These are phyloP conservation scores for Coniochaeta sp. DNA, from an alignment of 2,329 filamentous ascomycete species.

Conservation along the genomic window DNA sequence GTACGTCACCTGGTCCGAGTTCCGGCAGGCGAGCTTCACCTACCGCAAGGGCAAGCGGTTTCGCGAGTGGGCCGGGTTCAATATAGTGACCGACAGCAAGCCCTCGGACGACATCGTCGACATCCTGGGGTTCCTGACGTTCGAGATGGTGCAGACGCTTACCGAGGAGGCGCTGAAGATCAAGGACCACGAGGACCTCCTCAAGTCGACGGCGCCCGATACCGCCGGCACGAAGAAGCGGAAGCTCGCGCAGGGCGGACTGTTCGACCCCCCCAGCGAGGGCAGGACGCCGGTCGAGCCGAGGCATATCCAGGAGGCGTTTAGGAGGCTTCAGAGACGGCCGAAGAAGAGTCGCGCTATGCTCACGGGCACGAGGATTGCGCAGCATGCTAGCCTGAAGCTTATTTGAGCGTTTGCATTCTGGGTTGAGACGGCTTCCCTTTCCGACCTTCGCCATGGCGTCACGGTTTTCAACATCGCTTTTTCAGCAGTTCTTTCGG, in stretches of 20 bases:
- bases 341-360: slow-evolving; percentile 78
- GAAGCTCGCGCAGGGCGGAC: slow-evolving; percentile 56
- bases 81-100: slow-evolving; percentile 90
- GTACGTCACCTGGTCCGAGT: slow-evolving; percentile 98
- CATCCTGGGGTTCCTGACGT: slow-evolving; percentile 94
- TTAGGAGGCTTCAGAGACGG: slow-evolving; percentile 75
- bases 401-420: too few species aligned
- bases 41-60: slow-evolving; percentile 98
- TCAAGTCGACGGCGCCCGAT: slow-evolving; percentile 63
- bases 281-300: slow-evolving; percentile 84
- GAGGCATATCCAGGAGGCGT: slow-evolving; percentile 87
- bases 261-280: slow-evolving; percentile 87
- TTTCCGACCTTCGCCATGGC: background rate
- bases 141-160: slow-evolving; percentile 95
- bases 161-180: slow-evolving; percentile 95
- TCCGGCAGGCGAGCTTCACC: slow-evolving; percentile 93
- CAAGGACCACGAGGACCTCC: slow-evolving; percentile 88
- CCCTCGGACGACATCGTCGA: slow-evolving; percentile 98
- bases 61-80: slow-evolving; percentile 95
- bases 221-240: slow-evolving; percentile 50
- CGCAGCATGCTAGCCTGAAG: slow-evolving; percentile 62
- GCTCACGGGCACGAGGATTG: slow-evolving; percentile 62
- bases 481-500: too few species aligned
- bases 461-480: too few species aligned
- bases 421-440: too few species aligned